Percentiles rank a stretch among this genome's conserved stretches.
Conservation (phyloP, 306 rosid species). For the Quercus alba region DNA sequence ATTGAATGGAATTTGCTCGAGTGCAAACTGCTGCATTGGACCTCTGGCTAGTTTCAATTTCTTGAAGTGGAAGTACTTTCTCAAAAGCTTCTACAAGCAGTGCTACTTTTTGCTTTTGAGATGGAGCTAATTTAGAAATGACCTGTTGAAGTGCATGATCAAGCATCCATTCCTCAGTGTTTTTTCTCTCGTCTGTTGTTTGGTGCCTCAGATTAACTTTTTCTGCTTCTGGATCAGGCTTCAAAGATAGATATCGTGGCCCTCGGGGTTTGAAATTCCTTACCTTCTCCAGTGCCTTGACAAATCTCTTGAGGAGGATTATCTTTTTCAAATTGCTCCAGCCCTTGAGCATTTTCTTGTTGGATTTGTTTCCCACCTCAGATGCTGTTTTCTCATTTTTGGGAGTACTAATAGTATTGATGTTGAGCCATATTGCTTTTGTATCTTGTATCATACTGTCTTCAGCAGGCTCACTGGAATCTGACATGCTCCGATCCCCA, state of each 20-base stretch:
- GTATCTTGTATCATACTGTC: slow-evolving; percentile 4
- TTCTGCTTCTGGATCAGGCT: slow-evolving; percentile 46
- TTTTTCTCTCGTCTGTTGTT: slow-evolving; percentile 47
- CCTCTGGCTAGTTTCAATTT: slow-evolving; percentile 27
- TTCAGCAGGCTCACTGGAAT: slow-evolving; percentile 22
- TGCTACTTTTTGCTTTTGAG: slow-evolving; percentile 71
- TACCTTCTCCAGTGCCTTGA: slow-evolving; percentile 80
- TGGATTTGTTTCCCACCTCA: slow-evolving; percentile 33
- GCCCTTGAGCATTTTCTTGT: slow-evolving; percentile 43
- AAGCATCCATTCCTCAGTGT: slow-evolving; percentile 89
- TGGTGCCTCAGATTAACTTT: slow-evolving; percentile 58
- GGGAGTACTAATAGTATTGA: neutral
- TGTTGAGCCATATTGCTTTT: slow-evolving; percentile 15
- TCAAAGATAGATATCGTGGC: slow-evolving; percentile 36
- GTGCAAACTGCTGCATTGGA: slow-evolving; percentile 22
- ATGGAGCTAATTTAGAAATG: slow-evolving; percentile 67
- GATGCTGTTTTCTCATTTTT: slow-evolving; percentile 40
- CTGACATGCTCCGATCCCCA: slow-evolving; percentile 20
- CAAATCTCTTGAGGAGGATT: slow-evolving; percentile 72
- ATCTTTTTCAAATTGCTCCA: slow-evolving; percentile 82
- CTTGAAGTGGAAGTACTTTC: slow-evolving; percentile 58
- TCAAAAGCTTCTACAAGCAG: slow-evolving; percentile 83
- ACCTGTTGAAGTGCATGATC: slow-evolving; percentile 84
- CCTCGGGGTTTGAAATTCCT: slow-evolving; percentile 38
- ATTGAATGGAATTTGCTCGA: slow-evolving; percentile 33